A percentile compares a stretch with the other conserved stretches of the same genome.
These are phyloP conservation scores for Cicer judaicum DNA, from an alignment of 306 rosid species.

Conservation along the genomic window DNA sequence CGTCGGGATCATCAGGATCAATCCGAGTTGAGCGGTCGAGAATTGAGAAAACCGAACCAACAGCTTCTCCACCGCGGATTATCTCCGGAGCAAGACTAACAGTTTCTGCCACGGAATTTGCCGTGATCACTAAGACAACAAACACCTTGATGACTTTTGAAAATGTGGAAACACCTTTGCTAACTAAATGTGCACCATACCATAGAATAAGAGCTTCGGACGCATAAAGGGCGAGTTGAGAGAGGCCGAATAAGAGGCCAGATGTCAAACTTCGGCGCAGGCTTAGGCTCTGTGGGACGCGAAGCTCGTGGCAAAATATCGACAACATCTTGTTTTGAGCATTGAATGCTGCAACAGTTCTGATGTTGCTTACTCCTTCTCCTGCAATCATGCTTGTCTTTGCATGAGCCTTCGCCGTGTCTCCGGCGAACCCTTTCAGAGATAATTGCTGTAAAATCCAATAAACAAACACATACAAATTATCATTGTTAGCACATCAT, in stretches of 20 bases:
- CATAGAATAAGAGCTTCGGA: constrained; percentile 93
- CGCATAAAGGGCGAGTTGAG: constrained; percentile 89
- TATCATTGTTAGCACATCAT: constrained; percentile 40
- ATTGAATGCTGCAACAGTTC: constrained; percentile 98
- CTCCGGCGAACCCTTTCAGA: constrained; percentile 98
- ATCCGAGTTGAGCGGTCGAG: constrained; percentile 82
- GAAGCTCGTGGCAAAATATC: constrained; percentile 77
- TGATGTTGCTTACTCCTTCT: constrained; percentile 95
- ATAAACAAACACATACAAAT: background rate
- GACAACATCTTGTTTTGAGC: constrained; percentile 85
- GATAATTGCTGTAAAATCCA: constrained; percentile 82
- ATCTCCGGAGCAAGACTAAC: constrained; percentile 99
- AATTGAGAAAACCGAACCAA: constrained; percentile 89
- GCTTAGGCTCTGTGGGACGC: constrained; percentile 72
- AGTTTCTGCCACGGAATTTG: constrained; percentile 98
- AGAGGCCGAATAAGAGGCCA: constrained; percentile 80
- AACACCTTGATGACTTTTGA: constrained; percentile 93
- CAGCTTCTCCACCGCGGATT: constrained; percentile 91
- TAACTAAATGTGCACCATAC: constrained; percentile 93
- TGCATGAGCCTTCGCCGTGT: constrained; percentile 98
- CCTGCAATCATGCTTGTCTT: constrained; percentile 99
- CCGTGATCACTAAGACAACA: constrained; percentile 88
- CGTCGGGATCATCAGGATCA: constrained; percentile 90
- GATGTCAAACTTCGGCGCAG: constrained; percentile 86
- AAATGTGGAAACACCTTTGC: constrained; percentile 82